Base-by-base conservation (phyloP, 2,329 filamentous ascomycete species). In the Hypoxylon sp. region DNA sequence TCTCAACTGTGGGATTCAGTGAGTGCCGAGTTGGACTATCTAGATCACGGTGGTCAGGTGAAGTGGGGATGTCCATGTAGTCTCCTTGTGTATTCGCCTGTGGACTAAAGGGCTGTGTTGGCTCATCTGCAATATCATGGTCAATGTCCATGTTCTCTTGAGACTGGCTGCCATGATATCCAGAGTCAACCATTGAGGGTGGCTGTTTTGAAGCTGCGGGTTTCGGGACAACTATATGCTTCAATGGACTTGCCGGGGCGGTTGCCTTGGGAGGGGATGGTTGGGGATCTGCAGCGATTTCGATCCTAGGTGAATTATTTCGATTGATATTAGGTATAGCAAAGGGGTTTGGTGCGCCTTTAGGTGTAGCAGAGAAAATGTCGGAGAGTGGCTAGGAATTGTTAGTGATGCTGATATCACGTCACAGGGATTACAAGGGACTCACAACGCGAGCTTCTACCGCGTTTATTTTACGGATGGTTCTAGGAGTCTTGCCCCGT, bases 401-500 rank as follows among this genome's bases (percentile, higher is more conserved):
- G 52, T 72, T 26, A 70, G 71, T 67, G 9, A 68, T 58, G 57
- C 53, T 50, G n/a, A 50, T 47, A 68, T 65, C 47, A 33, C 29
- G 42, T 63, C 26, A 33, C 11, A 37, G 47, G 24, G 53, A 8
- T 46, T 57, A 37, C 44, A 67, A 47, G 53, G 42, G 63, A 82
- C 89, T 81, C 84, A 93, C 91, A 70, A 89, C 87, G 74, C 92
- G 87, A 33, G 84, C 80, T 77, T 91, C 90, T 26, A 81, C 79
- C 9, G 83, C 81, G 74, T 86, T 85, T 53, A 80, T 81, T 78
- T 91, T 94, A 62, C 90, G 87, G 35, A 83, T 83, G 17, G 92
- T 94, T 68, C 91, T 87, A 46, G 93, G 92, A 29, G 92, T 95
- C 82, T 94, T 94, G 61, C 91, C 92, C 71, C 92, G 90, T 78